These are phyloP conservation scores for Penicillium daleae DNA, from an alignment of 495 filamentous ascomycete genomes.

Conservation along the genomic window DNA sequence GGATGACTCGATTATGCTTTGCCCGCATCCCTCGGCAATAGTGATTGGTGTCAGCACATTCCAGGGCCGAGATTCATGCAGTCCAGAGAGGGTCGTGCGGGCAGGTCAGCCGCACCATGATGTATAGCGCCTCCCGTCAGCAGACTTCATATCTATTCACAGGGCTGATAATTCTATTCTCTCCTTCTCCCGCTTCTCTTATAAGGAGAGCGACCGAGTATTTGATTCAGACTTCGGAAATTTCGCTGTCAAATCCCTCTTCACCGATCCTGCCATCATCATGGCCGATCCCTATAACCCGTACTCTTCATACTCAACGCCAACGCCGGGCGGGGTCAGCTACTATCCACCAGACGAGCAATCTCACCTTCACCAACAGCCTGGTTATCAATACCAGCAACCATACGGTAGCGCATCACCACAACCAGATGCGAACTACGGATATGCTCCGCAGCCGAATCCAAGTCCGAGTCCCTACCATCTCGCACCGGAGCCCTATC, in stretches of 20 bases:
- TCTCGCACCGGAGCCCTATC: constrained; percentile 36
- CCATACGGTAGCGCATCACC: constrained; percentile 9
- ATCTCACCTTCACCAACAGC: constrained; percentile 15
- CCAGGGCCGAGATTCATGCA: constrained; percentile 11
- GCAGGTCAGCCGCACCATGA: constrained; percentile 35
- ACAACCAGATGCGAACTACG: constrained; percentile 28
- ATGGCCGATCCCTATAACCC: constrained; percentile 59
- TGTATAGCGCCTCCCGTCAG: constrained; percentile 21
- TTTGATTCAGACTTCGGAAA: background rate
- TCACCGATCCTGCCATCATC: constrained; percentile 7
- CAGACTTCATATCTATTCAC: background rate
- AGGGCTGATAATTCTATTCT: background rate
- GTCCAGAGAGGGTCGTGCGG: constrained; percentile 29
- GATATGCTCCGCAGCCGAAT: constrained; percentile 30
- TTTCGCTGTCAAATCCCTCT: background rate
- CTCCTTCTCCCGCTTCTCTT: background rate
- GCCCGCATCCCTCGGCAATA: background rate
- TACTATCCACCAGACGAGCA: constrained; percentile 36
- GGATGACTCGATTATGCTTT: constrained; percentile 7
- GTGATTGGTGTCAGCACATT: constrained; percentile 29
- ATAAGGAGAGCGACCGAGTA: background rate
- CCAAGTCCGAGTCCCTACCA: constrained; percentile 28
- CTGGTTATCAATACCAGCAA: constrained; percentile 10
- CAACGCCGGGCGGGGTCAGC: constrained; percentile 31
- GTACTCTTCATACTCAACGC: constrained; percentile 33